Evolutionary conservation across 2,329 filamentous ascomycete species (phyloP).

Genomic region (Chalaropsis ovoidea): DNA sequence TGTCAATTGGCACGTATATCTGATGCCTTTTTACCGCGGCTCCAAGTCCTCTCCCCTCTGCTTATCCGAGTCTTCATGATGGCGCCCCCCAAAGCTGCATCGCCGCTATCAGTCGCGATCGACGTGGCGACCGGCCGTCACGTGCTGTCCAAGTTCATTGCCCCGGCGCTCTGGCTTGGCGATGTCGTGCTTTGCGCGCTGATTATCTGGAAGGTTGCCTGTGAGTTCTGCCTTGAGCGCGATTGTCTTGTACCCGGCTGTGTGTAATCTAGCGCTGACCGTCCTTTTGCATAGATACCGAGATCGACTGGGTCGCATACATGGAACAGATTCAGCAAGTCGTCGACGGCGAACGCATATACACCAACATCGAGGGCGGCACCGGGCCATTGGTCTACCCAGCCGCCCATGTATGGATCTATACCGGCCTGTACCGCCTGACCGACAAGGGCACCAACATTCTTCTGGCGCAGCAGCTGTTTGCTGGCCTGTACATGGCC

Average conservation of each 20-base stretch:
- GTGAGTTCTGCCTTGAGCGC: slow-evolving; percentile 41
- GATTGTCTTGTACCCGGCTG: not conserved
- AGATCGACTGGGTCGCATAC: slow-evolving; percentile 96
- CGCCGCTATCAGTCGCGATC: slow-evolving; percentile 29
- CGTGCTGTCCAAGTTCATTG: slow-evolving; percentile 41
- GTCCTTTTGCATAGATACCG: slow-evolving; percentile 55
- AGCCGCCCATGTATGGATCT: slow-evolving; percentile 85
- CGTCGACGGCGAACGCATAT: slow-evolving; percentile 76
- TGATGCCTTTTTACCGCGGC: not conserved
- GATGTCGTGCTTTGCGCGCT: slow-evolving; percentile 63
- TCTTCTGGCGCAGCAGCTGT: slow-evolving; percentile 69
- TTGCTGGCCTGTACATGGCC: slow-evolving; percentile 66
- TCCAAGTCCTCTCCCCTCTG: not conserved
- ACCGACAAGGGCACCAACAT: slow-evolving; percentile 71
- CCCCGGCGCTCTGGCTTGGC: slow-evolving; percentile 54
- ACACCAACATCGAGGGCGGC: slow-evolving; percentile 70
- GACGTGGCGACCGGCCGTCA: slow-evolving; percentile 43
- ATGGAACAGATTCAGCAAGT: slow-evolving; percentile 86
- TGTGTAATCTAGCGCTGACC: not conserved
- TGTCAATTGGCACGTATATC: not conserved
- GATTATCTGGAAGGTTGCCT: slow-evolving; percentile 73
- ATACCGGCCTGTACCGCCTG: slow-evolving; percentile 65
- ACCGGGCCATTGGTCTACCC: slow-evolving; percentile 95
- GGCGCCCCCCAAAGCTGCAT: not conserved
- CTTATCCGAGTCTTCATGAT: not conserved